These are phyloP conservation scores for Eutrema japonicum DNA, from an alignment of 345 rosid species.

Conservation along the genomic window DNA sequence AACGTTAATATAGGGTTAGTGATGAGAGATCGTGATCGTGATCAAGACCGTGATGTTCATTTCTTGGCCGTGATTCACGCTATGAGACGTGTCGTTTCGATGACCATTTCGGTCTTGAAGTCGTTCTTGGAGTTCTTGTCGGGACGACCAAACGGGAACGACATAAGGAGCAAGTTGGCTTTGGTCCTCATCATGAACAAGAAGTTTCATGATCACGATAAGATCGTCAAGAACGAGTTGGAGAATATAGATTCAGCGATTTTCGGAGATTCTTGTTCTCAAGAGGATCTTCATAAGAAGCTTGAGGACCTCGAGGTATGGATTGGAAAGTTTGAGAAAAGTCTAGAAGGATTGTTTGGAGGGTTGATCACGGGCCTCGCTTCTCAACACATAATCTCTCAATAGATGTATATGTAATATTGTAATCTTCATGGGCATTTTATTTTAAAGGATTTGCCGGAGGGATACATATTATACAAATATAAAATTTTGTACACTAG, in stretches of 20 bases:
- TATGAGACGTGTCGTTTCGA: conserved; percentile 50
- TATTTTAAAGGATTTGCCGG: conserved; percentile 36
- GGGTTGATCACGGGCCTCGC: conserved; percentile 62
- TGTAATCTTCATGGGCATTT: conserved; percentile 28
- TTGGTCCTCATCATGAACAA: conserved; percentile 55
- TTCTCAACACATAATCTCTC: conserved; percentile 75
- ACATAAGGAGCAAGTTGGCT: conserved; percentile 50
- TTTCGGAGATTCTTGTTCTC: conserved; percentile 34
- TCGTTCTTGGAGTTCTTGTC: conserved; percentile 55
- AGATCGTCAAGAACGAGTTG: conserved; percentile 52
- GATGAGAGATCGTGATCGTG: conserved; percentile 10
- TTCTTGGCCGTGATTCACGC: conserved; percentile 52
- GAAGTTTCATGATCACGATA: conserved; percentile 46
- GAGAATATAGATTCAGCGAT: conserved; percentile 50
- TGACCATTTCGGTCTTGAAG: conserved; percentile 51
- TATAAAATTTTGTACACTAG: conserved; percentile 31
- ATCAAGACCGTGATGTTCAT: conserved; percentile 45
- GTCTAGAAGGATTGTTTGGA: conserved; percentile 64
- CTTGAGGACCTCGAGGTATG: conserved; percentile 54
- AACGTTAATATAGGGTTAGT: conserved; percentile 50
- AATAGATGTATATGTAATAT: conserved; percentile 36
- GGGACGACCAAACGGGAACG: conserved; percentile 41
- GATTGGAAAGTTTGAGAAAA: conserved; percentile 54
- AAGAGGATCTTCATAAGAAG: conserved; percentile 44
- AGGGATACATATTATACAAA: conserved; percentile 13